Conservation (phyloP, 192 early-diverging fungal species). For the Coemansia sp. region DNA sequence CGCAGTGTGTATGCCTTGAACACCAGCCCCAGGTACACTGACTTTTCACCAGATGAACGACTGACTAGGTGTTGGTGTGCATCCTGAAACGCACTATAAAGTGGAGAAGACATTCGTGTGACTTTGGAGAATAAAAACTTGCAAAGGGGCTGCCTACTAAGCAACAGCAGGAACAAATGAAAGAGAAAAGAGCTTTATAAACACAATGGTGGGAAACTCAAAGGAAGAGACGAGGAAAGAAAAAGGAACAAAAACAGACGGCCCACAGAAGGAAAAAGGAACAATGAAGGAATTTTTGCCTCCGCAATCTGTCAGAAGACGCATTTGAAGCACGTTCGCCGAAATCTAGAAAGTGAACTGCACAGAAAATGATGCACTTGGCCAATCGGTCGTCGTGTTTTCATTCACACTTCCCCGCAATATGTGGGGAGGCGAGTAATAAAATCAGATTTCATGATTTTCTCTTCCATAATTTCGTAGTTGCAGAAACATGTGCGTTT, state of each 20-base stretch:
- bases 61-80: slow-evolving; percentile 27
- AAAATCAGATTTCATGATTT: too few relatives aligned
- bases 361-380: neutral
- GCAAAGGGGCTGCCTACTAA: neutral
- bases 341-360: neutral
- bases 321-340: neutral
- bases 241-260: slow-evolving; percentile 11
- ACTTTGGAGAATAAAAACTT: neutral
- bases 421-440: too few relatives aligned
- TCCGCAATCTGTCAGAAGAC: neutral
- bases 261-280: slow-evolving; percentile 20
- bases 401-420: too few relatives aligned
- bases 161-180: neutral
- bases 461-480: too few relatives aligned
- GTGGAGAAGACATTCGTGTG: slow-evolving; percentile 3
- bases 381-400: neutral
- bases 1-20: slow-evolving; percentile 43
- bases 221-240: slow-evolving; percentile 9
- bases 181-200: neutral
- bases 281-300: slow-evolving; percentile 3
- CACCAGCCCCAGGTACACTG: slow-evolving; percentile 41
- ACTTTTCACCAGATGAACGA: slow-evolving; percentile 5
- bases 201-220: neutral
- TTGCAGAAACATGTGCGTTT: too few relatives aligned
- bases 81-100: slow-evolving; percentile 26